Base-by-base conservation (phyloP, 192 early-diverging fungal genomes). In the Helicostylum pulchrum region DNA sequence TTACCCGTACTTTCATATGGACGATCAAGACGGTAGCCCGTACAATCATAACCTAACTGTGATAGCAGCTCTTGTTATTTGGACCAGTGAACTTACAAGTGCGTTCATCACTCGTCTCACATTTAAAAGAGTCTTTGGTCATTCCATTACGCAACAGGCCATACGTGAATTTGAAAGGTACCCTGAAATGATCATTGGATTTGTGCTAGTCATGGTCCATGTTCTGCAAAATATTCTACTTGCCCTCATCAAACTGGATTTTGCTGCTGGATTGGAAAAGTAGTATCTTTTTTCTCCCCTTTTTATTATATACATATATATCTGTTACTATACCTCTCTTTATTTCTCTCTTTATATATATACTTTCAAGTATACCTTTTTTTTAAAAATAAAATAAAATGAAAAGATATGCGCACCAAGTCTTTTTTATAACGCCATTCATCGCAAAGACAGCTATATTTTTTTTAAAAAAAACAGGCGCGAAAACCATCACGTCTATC, bases 1-100 rank as follows among this genome's bases (percentile, higher is more conserved):
- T 45, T 91, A 91, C 67, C 80, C 87, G 19, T 87, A 87, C 53
- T 91, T 91, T 43, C 76, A 82, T 51, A 88, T 91, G 69, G 78
- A 83, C 63, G 81, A 85, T 42, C 36, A 34, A 4, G 67, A 68
- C 53, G 77, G 75, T 32, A 59, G 50, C 34, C 65, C 36, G 1
- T 87, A 88, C 64, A 73, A 78, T 46, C 83, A 83, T 54, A 46
- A 70, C 7, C 69, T 80, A 48, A 91, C 88, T 0, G 73, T 91
- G 21, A 68, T 78, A 31, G 88, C 87, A 0, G 84, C 85, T 2
- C 47, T 75, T 8, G 79, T 77, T 51, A 84, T 87, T 19, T 91
- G 89, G 89, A 62, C 71, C 39, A 84, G 80, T 67, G 89, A 91
- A 70, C 65, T 91, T 54, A 73, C 80, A 2, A 83, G 83, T 51